These are phyloP conservation scores for Hygrophorus russula DNA, from an alignment of 768 basidiomycete genomes.

Conservation along the genomic window DNA sequence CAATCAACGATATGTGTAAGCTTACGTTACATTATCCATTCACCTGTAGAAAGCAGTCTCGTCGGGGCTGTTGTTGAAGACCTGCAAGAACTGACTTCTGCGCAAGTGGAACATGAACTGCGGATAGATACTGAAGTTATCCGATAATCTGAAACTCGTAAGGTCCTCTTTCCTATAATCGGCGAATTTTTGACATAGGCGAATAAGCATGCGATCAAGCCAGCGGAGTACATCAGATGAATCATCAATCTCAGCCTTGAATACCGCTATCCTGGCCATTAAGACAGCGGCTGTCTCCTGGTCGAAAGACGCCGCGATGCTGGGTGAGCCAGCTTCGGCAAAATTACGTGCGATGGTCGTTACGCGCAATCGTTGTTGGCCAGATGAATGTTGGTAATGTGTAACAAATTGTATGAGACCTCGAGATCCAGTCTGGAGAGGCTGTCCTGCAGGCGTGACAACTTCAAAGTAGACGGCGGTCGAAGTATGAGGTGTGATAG, in stretches of 20 bases:
- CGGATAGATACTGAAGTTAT: conserved; percentile 98
- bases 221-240: conserved; percentile 92
- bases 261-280: conserved; percentile 98
- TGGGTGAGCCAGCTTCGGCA: conserved; percentile 92
- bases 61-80: conserved; percentile 99
- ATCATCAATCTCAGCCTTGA: conserved; percentile 99
- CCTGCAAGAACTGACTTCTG: conserved; percentile 95
- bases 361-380: conserved; percentile 92
- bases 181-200: conserved; percentile 98
- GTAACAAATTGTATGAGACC: conserved; percentile 98
- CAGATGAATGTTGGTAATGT: conserved; percentile 95
- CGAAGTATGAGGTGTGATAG: conserved; percentile 77
- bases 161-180: conserved; percentile 98
- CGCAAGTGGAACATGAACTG: conserved; percentile 99
- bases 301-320: conserved; percentile 89
- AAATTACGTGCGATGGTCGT: conserved; percentile 97
- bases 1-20: conserved; percentile 1
- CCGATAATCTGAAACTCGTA: conserved; percentile 80
- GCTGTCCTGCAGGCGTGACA: conserved; percentile 92
- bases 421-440: conserved; percentile 77
- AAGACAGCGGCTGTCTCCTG: conserved; percentile 96
- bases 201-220: conserved; percentile 97
- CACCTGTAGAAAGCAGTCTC: conserved; percentile 98
- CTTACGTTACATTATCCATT: conserved; percentile 14
- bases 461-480: conserved; percentile 97